Evolutionary conservation across 148 eudicot genomes (phyloP), one percentile per base, ranked within the genome.

Genomic region (Fagopyrum homotropicum): DNA sequence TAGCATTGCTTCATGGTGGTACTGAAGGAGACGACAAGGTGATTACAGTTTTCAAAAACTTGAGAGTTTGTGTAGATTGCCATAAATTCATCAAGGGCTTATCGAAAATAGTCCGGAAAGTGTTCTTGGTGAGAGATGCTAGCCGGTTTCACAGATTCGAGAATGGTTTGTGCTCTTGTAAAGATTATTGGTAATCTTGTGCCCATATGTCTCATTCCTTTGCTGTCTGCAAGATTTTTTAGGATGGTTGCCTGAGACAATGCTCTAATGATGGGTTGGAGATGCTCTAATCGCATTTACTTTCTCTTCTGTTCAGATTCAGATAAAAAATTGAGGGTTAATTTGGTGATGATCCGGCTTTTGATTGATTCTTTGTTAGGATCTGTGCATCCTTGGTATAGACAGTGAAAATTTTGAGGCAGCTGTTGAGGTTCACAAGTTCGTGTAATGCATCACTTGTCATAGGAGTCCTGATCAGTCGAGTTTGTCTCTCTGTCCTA

Each of bases 31-130:
- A 80, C 43, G 83, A 80, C 30, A 79, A 77, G 75, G 80, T 79
- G 26, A 88, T 89, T 7, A 74, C 89, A 51, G 76, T 91, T 77
- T 91, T 88, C 85, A 91, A 91, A 55, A 89, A 91, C 79, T 80
- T 91, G 80, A 86, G 93, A 81, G 87, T 91, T 74, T 91, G 97
- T 74, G 97, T 88, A 47, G 97, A 91, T 78, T 91, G 97, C 56
- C 97, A 91, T 45, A 90, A 86, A 77, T 91, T 91, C 81, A 88
- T 89, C 64, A 88, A 91, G 76, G 93, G 91, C 22, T 78, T 89
- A 71, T 91, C 97, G 6, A 91, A 85, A 82, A 78, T 89, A 73
- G 82, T 89, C 77, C 52, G 74, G 61, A 86, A 85, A 80, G 88
- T 89, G 59, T 88, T 91, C 76, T 35, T 91, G 75, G 91, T 91